These are phyloP conservation scores for Adansonia gregorii DNA, from an alignment of 441 rosid genomes.

Conservation along the genomic window DNA sequence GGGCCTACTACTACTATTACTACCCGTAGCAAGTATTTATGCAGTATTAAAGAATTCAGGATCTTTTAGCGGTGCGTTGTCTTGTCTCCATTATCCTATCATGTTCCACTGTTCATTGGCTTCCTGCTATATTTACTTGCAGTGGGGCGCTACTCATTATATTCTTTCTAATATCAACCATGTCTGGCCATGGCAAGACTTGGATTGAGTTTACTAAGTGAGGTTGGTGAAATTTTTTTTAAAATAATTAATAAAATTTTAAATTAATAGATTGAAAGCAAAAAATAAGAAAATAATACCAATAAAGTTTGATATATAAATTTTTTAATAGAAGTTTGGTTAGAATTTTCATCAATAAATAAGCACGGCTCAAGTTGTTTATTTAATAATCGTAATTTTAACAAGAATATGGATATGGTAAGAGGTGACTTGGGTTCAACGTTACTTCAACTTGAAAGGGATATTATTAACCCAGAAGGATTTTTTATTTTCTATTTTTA, in stretches of 20 bases:
- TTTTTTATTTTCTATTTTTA: no score
- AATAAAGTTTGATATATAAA: no score
- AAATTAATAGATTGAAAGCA: no score
- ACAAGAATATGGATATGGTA: no score
- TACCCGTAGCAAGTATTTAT: no score
- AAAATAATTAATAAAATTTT: no score
- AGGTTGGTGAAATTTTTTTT: not conserved
- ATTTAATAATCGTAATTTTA: no score
- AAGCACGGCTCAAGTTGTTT: no score
- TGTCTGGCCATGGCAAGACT: not conserved
- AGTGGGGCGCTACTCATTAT: not conserved
- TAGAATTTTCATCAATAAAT: no score
- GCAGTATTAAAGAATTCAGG: not conserved
- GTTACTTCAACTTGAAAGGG: constrained; percentile 46
- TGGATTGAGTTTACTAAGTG: not conserved
- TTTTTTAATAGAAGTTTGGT: no score
- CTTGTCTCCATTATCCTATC: constrained; percentile 13
- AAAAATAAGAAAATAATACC: no score
- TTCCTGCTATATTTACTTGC: not conserved
- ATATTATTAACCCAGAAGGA: not conserved
- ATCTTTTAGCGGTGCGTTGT: constrained; percentile 20
- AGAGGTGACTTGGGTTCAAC: constrained; percentile 55
- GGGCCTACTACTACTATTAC: no score
- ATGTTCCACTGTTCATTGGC: constrained; percentile 3
- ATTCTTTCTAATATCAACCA: not conserved